Base-by-base conservation (phyloP, 208 protist genomes). In the Trypanosoma lewisi region DNA sequence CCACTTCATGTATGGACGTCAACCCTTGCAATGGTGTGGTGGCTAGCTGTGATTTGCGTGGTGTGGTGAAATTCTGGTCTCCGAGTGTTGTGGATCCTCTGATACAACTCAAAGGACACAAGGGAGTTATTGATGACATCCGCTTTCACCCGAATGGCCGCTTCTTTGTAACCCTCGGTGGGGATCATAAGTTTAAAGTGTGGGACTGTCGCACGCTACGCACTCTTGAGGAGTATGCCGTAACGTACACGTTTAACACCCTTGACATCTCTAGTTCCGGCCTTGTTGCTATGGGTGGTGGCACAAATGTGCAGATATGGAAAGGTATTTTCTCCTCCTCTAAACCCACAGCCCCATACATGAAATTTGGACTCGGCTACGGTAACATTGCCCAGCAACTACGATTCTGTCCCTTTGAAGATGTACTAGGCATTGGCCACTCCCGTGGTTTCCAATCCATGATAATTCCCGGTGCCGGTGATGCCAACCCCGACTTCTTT, bases 141-240 rank as follows among this genome's bases (percentile, higher is more conserved):
- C 44, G 71, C 39, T 92, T 97, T 67, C 87, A 94, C 62, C 85
- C 75, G 0, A 92, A 92, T 77, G 91, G 91, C 16, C 94, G 92
- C 50, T 96, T 98, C 78, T 94, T 99, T 61, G 64, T 95, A 6
- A 99, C 98, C 2, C 67, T 97, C 5, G 98, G 97, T 21, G 62
- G 83, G 4, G 98, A 99, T 72, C 82, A 97, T 31, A 86, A 92
- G 58, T 73, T 99, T 54, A 98, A 98, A 70, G 82, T 99, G 12
- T 99, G 96, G 95, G 98, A 99, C 77, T 73, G 98, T 42, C 82
- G 98, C 39, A 99, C 84, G 2, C 96, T 97, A 58, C 77, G 93
- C 51, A 63, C 86, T 23, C 64, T 97, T 39, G 83, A 97, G 67
- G 85, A 95, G 70, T 94, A 94, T 67, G 85, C 85, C 58, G 64